phyloP scores from a whole-genome alignment of 352 stramenopile genomes.

The Ophiocytium majus region DNA sequence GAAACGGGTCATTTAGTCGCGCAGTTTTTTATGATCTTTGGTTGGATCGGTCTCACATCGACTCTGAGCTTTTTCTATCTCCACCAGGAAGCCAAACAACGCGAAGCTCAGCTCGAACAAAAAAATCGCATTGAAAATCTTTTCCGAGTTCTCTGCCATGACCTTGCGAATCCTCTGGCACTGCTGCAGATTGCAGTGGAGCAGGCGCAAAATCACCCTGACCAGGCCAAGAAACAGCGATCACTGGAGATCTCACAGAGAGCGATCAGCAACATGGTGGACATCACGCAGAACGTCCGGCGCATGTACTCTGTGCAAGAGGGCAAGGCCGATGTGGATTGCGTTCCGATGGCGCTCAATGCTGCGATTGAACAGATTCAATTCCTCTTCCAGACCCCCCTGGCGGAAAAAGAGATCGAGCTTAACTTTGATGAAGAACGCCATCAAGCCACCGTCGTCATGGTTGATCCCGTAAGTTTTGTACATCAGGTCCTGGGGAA shows the following conservation, averaged over 20 bases:
- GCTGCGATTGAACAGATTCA: not conserved
- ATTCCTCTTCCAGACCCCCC: not conserved
- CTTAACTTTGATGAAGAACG: not conserved
- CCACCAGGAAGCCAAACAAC: not conserved
- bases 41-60: not conserved
- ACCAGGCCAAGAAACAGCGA: not conserved
- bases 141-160: constrained; percentile 11
- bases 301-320: constrained; percentile 16
- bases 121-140: constrained; percentile 16
- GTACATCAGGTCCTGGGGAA: constrained; percentile 2
- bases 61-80: not conserved
- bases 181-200: not conserved
- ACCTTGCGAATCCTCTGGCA: not conserved
- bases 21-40: not conserved
- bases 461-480: constrained; percentile 2
- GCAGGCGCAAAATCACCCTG: not conserved
- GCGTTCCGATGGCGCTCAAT: not conserved
- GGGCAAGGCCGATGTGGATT: not conserved
- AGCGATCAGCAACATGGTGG: not conserved
- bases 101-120: not conserved
- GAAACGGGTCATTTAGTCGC: no score
- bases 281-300: constrained; percentile 4
- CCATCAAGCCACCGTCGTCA: not conserved
- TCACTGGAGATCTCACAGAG: not conserved
- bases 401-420: not conserved